Base-by-base conservation (phyloP, 2,329 filamentous ascomycete genomes). In the Fusarium agapanthi region DNA sequence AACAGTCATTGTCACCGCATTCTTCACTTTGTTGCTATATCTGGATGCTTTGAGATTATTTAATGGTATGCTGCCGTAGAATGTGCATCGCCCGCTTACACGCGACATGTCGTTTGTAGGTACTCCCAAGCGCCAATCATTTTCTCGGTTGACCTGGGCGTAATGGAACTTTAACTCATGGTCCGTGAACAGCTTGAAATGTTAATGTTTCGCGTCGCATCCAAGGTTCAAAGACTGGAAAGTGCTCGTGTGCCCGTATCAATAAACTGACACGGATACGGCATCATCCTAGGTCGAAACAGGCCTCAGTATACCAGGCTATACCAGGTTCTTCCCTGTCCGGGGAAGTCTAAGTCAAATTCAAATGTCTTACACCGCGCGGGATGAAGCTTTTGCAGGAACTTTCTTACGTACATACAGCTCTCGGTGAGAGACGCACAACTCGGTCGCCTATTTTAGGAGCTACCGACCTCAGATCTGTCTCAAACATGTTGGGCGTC, bases 391-490 rank as follows among this genome's bases (percentile, higher is more conserved):
- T 34, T 28, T 54, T 47, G 28, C 24, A 55, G 55, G 50, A 48
- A 51, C 41, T 69, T 43, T 28, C 41, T 58, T 58, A 37, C 41
- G 55, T 58, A 58, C 53, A 56, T 32, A 44, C 32, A 62, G 22
- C 37, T 59, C 62, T 71, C 65, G 71, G 34, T 65, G 65, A 67
- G 47, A 72, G 59, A 51, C 7, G 44, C 28, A 44, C 32, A 57
- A n/a, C n/a, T 73, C 67, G 70, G 70, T 73, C 70, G 41, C 50
- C 70, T 61, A 57, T 58, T 73, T 64, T 35, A 44, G 66, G 45
- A 28, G 28, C 34, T 62, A 14, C 47, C 66, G 44, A 63, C 30
- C 43, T 70, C 61, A 41, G 41, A 51, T 41, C 22, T 71, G 61
- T 71, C 70, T 67, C 51, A 28, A 40, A 43, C 62, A 35, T 32